These are phyloP conservation scores for Sporothrix mexicana DNA, from an alignment of 2,329 filamentous ascomycete genomes.

Conservation along the genomic window DNA sequence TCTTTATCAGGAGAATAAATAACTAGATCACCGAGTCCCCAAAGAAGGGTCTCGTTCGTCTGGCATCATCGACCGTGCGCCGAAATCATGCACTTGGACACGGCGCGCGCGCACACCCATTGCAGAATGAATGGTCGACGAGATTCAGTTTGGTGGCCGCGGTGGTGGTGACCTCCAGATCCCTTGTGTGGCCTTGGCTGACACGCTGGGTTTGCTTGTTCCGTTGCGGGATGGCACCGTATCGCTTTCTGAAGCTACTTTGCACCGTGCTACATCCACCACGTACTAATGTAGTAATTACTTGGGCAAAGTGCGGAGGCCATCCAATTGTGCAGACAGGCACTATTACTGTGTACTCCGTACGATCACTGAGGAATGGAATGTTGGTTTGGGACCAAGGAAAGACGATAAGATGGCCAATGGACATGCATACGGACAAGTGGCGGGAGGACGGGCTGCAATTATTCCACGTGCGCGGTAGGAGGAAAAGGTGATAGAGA, in stretches of 20 bases:
- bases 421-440: background rate
- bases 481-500: background rate
- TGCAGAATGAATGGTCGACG: background rate
- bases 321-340: background rate
- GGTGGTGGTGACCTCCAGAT: background rate
- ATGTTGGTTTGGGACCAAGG: background rate
- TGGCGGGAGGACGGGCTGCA: background rate
- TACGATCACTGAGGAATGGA: background rate
- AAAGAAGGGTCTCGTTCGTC: background rate
- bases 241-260: background rate
- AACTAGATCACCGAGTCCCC: too few relatives aligned
- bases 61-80: background rate
- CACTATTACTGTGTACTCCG: too few relatives aligned
- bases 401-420: background rate
- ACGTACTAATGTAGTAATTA: too few relatives aligned
- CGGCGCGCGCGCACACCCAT: background rate
- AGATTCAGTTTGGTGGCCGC: background rate
- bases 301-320: too few relatives aligned
- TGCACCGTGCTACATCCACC: background rate
- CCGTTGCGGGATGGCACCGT: slow-evolving; percentile 22
- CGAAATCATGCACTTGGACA: background rate
- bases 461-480: slow-evolving; percentile 1
- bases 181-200: background rate
- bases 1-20: too few relatives aligned
- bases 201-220: background rate